phyloP scores from a whole-genome alignment of 2,329 filamentous ascomycete species.

The Hirsutella thompsonii region DNA sequence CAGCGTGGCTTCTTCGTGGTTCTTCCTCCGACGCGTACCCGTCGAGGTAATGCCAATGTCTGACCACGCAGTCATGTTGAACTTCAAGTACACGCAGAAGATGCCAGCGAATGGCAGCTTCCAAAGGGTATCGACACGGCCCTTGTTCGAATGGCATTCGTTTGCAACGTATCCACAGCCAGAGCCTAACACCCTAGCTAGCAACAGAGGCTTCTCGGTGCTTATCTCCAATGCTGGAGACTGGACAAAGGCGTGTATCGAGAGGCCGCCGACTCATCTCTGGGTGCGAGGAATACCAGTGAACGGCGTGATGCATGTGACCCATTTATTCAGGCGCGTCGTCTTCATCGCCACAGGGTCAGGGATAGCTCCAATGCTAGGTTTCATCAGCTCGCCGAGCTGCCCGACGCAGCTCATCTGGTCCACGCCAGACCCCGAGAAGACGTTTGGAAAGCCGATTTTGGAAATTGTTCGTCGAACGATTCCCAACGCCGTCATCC shows the following conservation, averaged over 20 bases:
- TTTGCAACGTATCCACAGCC: slow-evolving; percentile 61
- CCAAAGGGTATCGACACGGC: slow-evolving; percentile 45
- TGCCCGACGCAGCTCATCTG: slow-evolving; percentile 51
- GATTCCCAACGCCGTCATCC: slow-evolving; percentile 50
- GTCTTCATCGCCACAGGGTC: slow-evolving; percentile 61
- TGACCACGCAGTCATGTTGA: slow-evolving; percentile 56
- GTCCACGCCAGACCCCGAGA: slow-evolving; percentile 48
- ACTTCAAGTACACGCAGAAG: slow-evolving; percentile 49
- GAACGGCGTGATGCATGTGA: slow-evolving; percentile 54
- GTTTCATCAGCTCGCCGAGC: slow-evolving; percentile 37
- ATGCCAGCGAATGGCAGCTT: slow-evolving; percentile 31
- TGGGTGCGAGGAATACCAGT: slow-evolving; percentile 58
- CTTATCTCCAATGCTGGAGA: slow-evolving; percentile 63
- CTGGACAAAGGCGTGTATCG: slow-evolving; percentile 56
- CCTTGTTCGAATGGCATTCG: slow-evolving; percentile 60
- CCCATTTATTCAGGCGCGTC: slow-evolving; percentile 50
- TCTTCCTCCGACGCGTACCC: slow-evolving; percentile 52
- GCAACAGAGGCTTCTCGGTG: slow-evolving; percentile 44
- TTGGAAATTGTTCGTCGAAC: slow-evolving; percentile 38
- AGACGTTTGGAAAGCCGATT: slow-evolving; percentile 48
- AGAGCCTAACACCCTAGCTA: slow-evolving; percentile 12
- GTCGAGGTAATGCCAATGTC: slow-evolving; percentile 58
- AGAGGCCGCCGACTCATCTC: slow-evolving; percentile 43
- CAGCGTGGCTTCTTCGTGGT: slow-evolving; percentile 60
- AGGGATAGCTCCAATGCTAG: slow-evolving; percentile 57